A percentile compares a stretch with the other conserved stretches of the same genome.
These are phyloP conservation scores for Papiliotrema flavescens DNA, from an alignment of 1,284 basidiomycete genomes.

Conservation along the genomic window DNA sequence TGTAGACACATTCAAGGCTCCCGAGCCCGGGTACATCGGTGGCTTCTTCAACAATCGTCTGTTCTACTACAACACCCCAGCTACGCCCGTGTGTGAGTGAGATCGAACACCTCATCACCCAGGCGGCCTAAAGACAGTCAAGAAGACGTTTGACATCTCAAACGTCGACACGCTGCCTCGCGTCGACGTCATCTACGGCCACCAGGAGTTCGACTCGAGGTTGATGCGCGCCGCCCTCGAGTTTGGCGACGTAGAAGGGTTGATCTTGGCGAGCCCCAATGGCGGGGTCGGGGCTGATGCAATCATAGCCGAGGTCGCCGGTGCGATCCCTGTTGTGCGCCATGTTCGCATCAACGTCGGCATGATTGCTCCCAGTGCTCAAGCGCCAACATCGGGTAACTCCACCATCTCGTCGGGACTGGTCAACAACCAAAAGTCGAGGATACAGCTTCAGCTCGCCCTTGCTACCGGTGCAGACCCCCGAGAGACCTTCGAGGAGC, in stretches of 20 bases:
- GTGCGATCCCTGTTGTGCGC: conserved; percentile 14
- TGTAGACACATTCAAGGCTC: conserved; percentile 40
- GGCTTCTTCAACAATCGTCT: conserved; percentile 25
- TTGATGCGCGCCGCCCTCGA: conserved; percentile 8
- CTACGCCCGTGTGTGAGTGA: conserved; percentile 8
- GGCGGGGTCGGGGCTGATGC: conserved; percentile 26
- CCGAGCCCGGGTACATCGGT: conserved; percentile 35
- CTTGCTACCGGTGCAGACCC: conserved; percentile 4
- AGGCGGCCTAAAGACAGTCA: background rate
- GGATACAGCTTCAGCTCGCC: conserved; percentile 1
- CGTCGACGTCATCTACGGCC: conserved; percentile 31
- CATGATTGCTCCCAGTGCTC: conserved; percentile 13
- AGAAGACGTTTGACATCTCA: conserved; percentile 19
- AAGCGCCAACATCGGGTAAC: background rate
- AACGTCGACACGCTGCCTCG: conserved; percentile 14
- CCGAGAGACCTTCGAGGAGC: conserved; percentile 10
- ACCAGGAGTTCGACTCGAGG: conserved; percentile 15
- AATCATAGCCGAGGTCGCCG: conserved; percentile 12
- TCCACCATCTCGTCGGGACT: conserved; percentile 12
- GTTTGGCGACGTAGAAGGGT: conserved; percentile 16
- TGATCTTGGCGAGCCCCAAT: conserved; percentile 21
- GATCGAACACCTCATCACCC: background rate
- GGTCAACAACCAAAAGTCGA: conserved; percentile 11
- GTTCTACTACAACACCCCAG: conserved; percentile 27
- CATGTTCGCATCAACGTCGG: conserved; percentile 22